Evolutionary conservation across 768 basidiomycete species (phyloP), one percentile per base, ranked within the genome.

Genomic region (Mycena latifolia): DNA sequence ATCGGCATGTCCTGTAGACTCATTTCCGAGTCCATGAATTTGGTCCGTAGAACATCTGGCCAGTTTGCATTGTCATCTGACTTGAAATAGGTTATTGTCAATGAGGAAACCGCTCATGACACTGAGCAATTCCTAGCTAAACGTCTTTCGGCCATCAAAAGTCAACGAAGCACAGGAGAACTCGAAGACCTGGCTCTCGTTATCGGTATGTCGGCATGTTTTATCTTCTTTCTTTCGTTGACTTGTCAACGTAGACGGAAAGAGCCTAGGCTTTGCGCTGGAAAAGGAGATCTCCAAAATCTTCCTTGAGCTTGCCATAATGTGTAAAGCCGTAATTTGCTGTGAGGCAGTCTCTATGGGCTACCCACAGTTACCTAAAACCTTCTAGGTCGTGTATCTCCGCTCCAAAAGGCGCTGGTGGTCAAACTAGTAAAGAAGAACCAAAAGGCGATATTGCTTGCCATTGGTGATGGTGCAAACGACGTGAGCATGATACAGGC

Each of bases 401-500:
- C 98, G 7, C 78, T 99, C 48, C 98, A 99, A 77, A 99, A 99
- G 77, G 97, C 97, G 0, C 86, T 98, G 41, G 96, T 99, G 5
- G 97, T 99, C 69, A 98, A 98, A 78, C 88, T 99, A n/a, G 97
- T 99, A 60, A 98, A 98, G 85, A 96, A 96, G 78, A 96, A 97
- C 76, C 89, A 91, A 71, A 94, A 95, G 62, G 86, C 95, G 9
- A 94, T 98, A 58, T 83, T 98, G n/a, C 87, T 99, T 11, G 97
- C 97, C 4, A 98, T 99, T 55, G 97, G 97, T 24, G 97, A 99
- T 69, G 97, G 97, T 54, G 97, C 97, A 2, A 99, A 98, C 77
- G 97, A 99, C 77, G 97, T 99, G 71, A 94, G 94, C 75, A 99
- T 99, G 97, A 99, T 99, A 65, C 97, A 99, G 76, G 97, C 97